Evolutionary conservation across 371 early-diverging fungal genomes (phyloP), one percentile per base, ranked within the genome.

Genomic region (Mucor plumbeus): DNA sequence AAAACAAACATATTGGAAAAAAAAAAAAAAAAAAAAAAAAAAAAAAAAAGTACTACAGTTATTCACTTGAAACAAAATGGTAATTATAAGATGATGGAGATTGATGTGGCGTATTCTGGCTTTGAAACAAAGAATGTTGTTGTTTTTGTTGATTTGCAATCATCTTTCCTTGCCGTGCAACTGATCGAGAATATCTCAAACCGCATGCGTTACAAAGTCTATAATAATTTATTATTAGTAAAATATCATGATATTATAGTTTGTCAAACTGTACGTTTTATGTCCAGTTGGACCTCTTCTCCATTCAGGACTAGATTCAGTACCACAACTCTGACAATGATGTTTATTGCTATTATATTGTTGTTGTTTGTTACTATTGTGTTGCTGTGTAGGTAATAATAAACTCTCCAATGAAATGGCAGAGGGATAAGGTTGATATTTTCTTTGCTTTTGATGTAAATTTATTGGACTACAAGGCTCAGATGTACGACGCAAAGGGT

Each of bases 131-230:
- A 44, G 68, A 62, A 67, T 74, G 71, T 41, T 50, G 50, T 31
- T 63, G 64, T 56, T 56, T 10, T 56, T 64, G 57, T 48, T 79
- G 61, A 48, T 61, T 61, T 61, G 44, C 14, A 60, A 38, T 38
- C 47, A 59, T 63, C 43, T 80, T 80, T 55, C 64, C 76, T 64
- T 80, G 76, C 43, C 81, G 70, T 54, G 82, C 76, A 34, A 82
- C 61, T 5, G 79, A 79, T 63, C 83, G 73, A 44, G 76, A 76
- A 61, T 80, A 83, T 56, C 83, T 69, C 33, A 83, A 43, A 1
- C 83, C 83, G 58, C 83, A 83, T 15, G 83, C 83, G 63, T 83
- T 83, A 61, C 83, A 83, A 10, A 80, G 67, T 7, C 83, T 82
- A 68, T 35, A 64, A 36, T 17, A 44, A 41, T 57, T 41, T 41